phyloP scores from a whole-genome alignment of 257 asterid genomes.

The Solanum tarapatanum region DNA sequence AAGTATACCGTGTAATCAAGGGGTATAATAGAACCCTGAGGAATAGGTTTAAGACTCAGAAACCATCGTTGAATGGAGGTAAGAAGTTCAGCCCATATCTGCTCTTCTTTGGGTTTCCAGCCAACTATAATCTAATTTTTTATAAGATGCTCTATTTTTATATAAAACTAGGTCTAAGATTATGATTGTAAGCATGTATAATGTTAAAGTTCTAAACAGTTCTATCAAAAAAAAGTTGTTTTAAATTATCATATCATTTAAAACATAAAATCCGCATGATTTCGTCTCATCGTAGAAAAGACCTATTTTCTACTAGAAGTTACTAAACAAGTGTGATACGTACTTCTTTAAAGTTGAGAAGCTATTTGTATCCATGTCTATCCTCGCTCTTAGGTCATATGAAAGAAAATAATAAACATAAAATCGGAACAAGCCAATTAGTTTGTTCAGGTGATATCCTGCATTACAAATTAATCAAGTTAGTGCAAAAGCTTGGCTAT shows the following conservation, averaged over 20 bases:
- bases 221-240: neutral
- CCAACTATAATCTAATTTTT: neutral
- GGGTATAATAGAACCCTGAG: conserved; percentile 33
- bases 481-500: neutral
- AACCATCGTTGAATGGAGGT: conserved; percentile 27
- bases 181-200: neutral
- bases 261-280: neutral
- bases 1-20: conserved; percentile 64
- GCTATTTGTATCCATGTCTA: neutral
- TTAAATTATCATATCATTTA: neutral
- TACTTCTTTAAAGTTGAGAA: neutral
- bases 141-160: neutral
- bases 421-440: neutral
- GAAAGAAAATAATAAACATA: neutral
- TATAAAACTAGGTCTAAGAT: neutral
- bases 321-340: neutral
- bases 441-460: neutral
- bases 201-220: neutral
- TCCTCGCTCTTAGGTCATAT: neutral
- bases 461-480: neutral
- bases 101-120: neutral
- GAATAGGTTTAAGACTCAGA: conserved; percentile 36
- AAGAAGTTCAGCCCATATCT: conserved; percentile 17
- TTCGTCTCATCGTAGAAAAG: neutral
- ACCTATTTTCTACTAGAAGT: neutral